Evolutionary conservation across 1,284 basidiomycete genomes (phyloP), one percentile per base, ranked within the genome.

Genomic region (Papiliotrema fonsecae): DNA sequence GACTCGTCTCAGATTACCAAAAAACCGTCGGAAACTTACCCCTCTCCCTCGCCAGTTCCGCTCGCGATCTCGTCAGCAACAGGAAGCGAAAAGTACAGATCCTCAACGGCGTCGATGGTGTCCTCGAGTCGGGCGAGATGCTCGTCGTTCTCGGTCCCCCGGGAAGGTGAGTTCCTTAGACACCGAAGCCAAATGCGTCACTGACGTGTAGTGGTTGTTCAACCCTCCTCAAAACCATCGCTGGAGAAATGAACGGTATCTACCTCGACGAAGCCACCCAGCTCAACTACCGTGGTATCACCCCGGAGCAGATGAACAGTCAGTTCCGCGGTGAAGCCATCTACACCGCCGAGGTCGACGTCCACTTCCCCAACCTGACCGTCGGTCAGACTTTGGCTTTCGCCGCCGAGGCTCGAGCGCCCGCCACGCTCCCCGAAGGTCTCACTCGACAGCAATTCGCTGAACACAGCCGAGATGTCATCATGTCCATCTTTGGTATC

Each of bases 141-240:
- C 54, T 71, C 9, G 73, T 86, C 50, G 69, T 77, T n/a, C 74
- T 78, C 6, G 67, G 82, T 13, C 68, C 85, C n/a, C 83, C 84
- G 80, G 66, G 76, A 83, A 50, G 81, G 59, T 73, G 55, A 47
- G 65, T 18, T 40, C 19, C 16, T 10, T 11, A 26, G 4, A 19
- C 7, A n/a, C 13, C 10, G 4, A 16, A n/a, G 27, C 14, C 19
- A 10, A 14, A 27, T 25, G 42, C n/a, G n/a, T n/a, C n/a, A n/a
- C 30, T 44, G 39, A 42, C 24, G 3, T 36, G 47, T 26, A 73
- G 72, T 82, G 75, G 84, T 77, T 89, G 88, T 61, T 61, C 82
- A 48, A 73, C 79, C 0, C 71, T 74, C 39, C 66, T 82, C 56
- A 75, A 82, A 64, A 76, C 78, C 11, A 76, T 82, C 49, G 74